A percentile compares a stretch with the other conserved stretches of the same genome.
Evolutionary conservation across 1,139 yeast species (phyloP).

Genomic region (Zygosaccharomyces pseudobailii): DNA sequence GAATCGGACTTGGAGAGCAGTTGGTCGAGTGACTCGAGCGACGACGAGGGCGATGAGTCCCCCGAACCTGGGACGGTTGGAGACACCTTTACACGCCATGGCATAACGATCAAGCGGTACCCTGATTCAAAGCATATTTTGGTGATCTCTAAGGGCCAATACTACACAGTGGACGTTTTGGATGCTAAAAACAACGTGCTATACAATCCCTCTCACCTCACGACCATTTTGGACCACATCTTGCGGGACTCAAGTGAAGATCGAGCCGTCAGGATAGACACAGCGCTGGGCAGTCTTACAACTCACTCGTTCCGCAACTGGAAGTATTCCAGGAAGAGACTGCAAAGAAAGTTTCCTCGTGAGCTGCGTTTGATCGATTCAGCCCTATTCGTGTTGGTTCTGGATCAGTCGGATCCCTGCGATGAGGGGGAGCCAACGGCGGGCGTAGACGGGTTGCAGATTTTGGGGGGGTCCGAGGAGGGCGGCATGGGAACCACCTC

Average conservation of each 20-base stretch:
- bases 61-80: not conserved
- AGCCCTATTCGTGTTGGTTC: conserved; percentile 62
- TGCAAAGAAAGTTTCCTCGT: conserved; percentile 44
- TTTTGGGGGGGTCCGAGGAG: conserved; percentile 4
- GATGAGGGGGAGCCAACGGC: conserved; percentile 23
- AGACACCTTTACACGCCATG: conserved; percentile 29
- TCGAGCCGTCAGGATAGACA: conserved; percentile 41
- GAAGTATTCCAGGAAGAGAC: conserved; percentile 48
- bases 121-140: conserved; percentile 47
- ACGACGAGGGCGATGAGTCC: not conserved
- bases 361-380: conserved; percentile 50
- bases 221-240: conserved; percentile 46
- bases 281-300: conserved; percentile 65
- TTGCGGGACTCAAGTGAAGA: conserved; percentile 42
- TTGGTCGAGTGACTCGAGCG: conserved; percentile 5
- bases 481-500: conserved; percentile 17
- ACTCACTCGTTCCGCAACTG: conserved; percentile 62
- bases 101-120: conserved; percentile 38
- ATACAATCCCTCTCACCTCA: conserved; percentile 55
- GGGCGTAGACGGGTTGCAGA: conserved; percentile 5
- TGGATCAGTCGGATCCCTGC: conserved; percentile 51
- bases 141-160: conserved; percentile 58
- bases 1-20: conserved; percentile 28
- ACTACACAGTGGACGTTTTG: conserved; percentile 56
- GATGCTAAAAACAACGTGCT: conserved; percentile 39